Evolutionary conservation across 768 basidiomycete genomes (phyloP).

Genomic region (Tubosaeta sp.): DNA sequence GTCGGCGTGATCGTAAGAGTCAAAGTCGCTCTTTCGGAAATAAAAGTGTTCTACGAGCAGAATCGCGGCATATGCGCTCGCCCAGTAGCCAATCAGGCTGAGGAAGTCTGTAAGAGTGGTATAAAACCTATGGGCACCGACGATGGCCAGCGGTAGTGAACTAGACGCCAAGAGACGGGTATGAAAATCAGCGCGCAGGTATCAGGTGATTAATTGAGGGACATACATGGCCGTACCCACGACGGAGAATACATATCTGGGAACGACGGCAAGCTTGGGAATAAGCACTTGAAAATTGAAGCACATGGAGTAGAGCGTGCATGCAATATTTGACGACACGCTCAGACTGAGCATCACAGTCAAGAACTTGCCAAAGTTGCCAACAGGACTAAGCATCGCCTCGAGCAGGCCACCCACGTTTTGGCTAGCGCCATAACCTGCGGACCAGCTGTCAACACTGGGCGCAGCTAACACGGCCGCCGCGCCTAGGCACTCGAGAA

Average conservation of each 20-base stretch:
- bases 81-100: slow-evolving; percentile 67
- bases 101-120: slow-evolving; percentile 59
- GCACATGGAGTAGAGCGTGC: slow-evolving; percentile 77
- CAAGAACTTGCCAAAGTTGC: slow-evolving; percentile 67
- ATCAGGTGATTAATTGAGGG: background rate
- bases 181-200: slow-evolving; percentile 7
- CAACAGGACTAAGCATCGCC: slow-evolving; percentile 57
- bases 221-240: slow-evolving; percentile 64
- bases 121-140: slow-evolving; percentile 67
- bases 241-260: slow-evolving; percentile 66
- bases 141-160: slow-evolving; percentile 62
- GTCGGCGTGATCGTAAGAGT: slow-evolving; percentile 42
- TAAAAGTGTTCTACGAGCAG: slow-evolving; percentile 63
- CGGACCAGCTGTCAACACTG: slow-evolving; percentile 50
- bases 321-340: slow-evolving; percentile 75
- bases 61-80: slow-evolving; percentile 52
- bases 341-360: slow-evolving; percentile 71
- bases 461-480: slow-evolving; percentile 59
- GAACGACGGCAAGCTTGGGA: slow-evolving; percentile 53
- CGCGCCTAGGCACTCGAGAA: slow-evolving; percentile 58
- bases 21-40: slow-evolving; percentile 51
- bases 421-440: slow-evolving; percentile 48
- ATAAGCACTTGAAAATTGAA: slow-evolving; percentile 69
- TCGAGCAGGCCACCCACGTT: slow-evolving; percentile 61
- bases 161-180: slow-evolving; percentile 30